These are phyloP conservation scores for Thelephora aurantiotincta DNA, from an alignment of 768 basidiomycete genomes.

Conservation along the genomic window DNA sequence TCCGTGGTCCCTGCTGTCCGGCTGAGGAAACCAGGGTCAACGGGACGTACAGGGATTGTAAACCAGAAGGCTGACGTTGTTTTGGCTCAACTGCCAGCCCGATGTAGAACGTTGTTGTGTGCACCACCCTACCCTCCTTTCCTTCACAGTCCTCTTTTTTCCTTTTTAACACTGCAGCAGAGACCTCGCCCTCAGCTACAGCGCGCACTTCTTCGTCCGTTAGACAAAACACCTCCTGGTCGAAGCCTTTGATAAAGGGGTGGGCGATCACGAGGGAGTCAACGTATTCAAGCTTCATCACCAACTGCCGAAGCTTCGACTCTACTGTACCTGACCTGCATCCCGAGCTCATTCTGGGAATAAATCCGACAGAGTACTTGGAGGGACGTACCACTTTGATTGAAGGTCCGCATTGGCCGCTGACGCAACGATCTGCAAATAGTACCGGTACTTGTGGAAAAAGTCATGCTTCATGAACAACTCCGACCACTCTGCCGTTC, in stretches of 20 bases:
- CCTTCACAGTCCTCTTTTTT: conserved; percentile 68
- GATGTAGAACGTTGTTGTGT: conserved; percentile 97
- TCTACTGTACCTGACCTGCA: conserved; percentile 92
- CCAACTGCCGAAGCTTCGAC: conserved; percentile 87
- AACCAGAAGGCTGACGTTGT: conserved; percentile 45
- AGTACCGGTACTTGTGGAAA: conserved; percentile 93
- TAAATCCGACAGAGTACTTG: neutral
- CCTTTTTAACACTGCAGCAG: conserved; percentile 54
- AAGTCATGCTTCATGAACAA: conserved; percentile 95
- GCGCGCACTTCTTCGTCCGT: conserved; percentile 77
- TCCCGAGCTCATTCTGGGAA: neutral
- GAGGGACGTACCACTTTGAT: conserved; percentile 68
- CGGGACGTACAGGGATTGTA: neutral
- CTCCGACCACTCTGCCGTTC: conserved; percentile 77
- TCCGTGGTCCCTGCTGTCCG: conserved; percentile 62
- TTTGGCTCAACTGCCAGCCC: conserved; percentile 87
- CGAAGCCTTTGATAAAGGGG: conserved; percentile 91
- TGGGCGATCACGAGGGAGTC: conserved; percentile 87
- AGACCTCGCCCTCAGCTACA: conserved; percentile 80
- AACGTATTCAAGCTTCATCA: conserved; percentile 95
- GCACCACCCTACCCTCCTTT: conserved; percentile 65
- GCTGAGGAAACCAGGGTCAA: conserved; percentile 26
- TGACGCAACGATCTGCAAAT: conserved; percentile 90
- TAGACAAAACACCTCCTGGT: conserved; percentile 73
- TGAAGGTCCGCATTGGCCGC: conserved; percentile 75